These are phyloP conservation scores for Suaeda aralocaspica DNA, from an alignment of 148 eudicot species.

Conservation along the genomic window DNA sequence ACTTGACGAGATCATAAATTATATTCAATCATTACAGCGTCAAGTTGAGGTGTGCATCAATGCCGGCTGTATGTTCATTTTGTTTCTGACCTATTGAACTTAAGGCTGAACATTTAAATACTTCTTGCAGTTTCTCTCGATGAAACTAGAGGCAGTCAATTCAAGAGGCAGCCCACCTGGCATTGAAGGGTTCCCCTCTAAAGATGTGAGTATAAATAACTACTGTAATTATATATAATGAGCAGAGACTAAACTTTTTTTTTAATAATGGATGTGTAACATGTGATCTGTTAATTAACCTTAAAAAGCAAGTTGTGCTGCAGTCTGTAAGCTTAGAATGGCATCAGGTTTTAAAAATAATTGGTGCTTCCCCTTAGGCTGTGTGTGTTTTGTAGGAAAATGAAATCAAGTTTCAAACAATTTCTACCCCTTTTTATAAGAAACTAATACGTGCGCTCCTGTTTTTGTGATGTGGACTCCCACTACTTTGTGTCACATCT, in stretches of 20 bases:
- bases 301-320: neutral
- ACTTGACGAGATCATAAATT: constrained; percentile 94
- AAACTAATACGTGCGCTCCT: too few relatives aligned
- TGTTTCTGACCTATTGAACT: constrained; percentile 8
- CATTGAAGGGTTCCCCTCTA: constrained; percentile 66
- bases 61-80: neutral
- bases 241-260: neutral
- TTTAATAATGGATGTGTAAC: neutral
- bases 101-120: constrained; percentile 12
- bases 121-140: constrained; percentile 71
- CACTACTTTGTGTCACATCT: too few relatives aligned
- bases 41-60: constrained; percentile 82
- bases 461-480: too few relatives aligned
- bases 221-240: constrained; percentile 4
- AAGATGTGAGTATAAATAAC: constrained; percentile 62
- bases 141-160: constrained; percentile 93
- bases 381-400: neutral
- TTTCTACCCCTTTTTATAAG: too few relatives aligned
- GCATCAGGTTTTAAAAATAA: neutral
- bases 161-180: constrained; percentile 48
- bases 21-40: constrained; percentile 83
- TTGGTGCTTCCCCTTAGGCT: neutral
- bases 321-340: neutral
- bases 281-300: neutral
- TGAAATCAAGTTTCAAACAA: neutral